phyloP scores from a whole-genome alignment of 2,329 filamentous ascomycete genomes.

The Cladosporium austrohemisphaericum region DNA sequence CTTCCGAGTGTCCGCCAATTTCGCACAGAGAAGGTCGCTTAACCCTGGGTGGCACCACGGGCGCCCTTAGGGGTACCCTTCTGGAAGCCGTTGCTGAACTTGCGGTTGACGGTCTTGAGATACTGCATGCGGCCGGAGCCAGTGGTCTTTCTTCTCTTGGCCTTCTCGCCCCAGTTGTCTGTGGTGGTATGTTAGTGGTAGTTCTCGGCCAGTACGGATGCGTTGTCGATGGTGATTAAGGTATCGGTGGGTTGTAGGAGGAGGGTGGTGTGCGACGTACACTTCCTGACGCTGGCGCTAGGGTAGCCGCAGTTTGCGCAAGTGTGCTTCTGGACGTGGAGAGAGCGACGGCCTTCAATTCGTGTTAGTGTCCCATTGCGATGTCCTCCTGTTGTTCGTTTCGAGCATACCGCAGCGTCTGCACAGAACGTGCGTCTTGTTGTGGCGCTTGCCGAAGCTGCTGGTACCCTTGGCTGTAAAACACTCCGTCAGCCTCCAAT shows the following conservation, averaged over 20 bases:
- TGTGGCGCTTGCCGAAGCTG: constrained; percentile 79
- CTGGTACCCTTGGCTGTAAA: constrained; percentile 65
- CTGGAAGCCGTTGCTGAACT: constrained; percentile 98
- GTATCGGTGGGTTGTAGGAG: constrained; percentile 13
- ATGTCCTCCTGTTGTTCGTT: not conserved
- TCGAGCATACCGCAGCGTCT: constrained; percentile 86
- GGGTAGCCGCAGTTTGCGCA: constrained; percentile 96
- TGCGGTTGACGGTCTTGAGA: constrained; percentile 86
- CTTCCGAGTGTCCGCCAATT: constrained; percentile 9
- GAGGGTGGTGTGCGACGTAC: constrained; percentile 59
- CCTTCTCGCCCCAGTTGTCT: constrained; percentile 99
- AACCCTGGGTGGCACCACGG: constrained; percentile 49
- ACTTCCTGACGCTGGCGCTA: constrained; percentile 95
- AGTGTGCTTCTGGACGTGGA: constrained; percentile 99
- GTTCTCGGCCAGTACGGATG: not conserved
- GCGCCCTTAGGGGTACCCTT: constrained; percentile 80
- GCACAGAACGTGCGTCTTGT: constrained; percentile 98
- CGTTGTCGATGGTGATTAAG: constrained; percentile 1
- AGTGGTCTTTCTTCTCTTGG: constrained; percentile 99
- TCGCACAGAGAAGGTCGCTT: constrained; percentile 11
- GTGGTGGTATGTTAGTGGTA: constrained; percentile 25
- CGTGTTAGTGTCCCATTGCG: constrained; percentile 25
- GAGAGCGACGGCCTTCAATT: constrained; percentile 77
- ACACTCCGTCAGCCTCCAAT: constrained; percentile 42
- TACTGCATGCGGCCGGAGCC: constrained; percentile 94